Base-by-base conservation (phyloP, 2,329 filamentous ascomycete genomes). In the Pleurostoma richardsiae region DNA sequence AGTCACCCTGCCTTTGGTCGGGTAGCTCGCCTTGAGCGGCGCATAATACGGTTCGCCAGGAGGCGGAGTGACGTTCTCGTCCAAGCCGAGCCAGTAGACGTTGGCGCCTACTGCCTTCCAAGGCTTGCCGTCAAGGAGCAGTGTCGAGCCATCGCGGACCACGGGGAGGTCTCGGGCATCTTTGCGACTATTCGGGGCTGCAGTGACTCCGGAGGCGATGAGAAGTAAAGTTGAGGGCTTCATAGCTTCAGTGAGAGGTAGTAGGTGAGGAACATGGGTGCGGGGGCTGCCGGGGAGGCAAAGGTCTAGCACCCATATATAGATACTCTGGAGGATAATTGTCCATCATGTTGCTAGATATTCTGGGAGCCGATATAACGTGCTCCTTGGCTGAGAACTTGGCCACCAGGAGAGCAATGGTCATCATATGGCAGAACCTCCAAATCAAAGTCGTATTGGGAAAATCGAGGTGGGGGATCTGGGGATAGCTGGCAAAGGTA, bases 11-110 rank as follows among this genome's bases (percentile, higher is more conserved):
- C 70, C 71, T 43, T 67, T 65, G 4, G 68, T 69, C 8, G 72
- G 72, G 50, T 75, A 76, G 54, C 68, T 72, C 28, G 71, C 64
- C 40, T 69, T 69, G 36, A 61, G 59, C 2, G 65, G 64, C 2
- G 64, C 62, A 49, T 74, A 71, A 54, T 65, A 74, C n/a, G 72
- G 72, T 49, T 67, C 56, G 5, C 68, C 70, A 2, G 54, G 52
- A 0, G 70, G 66, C 5, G 71, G 72, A 2, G 62, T 59, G 10
- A 76, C 70, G 54, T 75, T 76, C 55, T 76, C 72, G 55, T 76
- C 72, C 1, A 76, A 63, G 2, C 71, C 72, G 7, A 76, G 65
- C 71, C 72, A 75, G 60, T 76, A 76, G 10, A 74, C 61, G 50
- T 76, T 75, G n/a, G 70, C 67, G 0, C 71, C 72, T 11, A 70